phyloP scores from a whole-genome alignment of 345 rosid genomes.

The Populus euphratica region DNA sequence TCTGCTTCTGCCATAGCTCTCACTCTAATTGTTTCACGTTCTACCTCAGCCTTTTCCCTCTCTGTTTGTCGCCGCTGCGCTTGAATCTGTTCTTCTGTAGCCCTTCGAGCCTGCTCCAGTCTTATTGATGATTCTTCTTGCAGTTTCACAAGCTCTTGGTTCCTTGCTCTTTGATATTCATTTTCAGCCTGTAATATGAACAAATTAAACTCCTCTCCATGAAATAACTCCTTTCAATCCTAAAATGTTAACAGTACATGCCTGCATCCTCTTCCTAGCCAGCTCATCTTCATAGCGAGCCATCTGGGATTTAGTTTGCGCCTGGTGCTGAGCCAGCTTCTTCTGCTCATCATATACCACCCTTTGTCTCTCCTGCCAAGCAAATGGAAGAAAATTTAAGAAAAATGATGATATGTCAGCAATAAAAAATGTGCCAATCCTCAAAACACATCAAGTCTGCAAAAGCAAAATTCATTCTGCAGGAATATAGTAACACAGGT shows the following conservation, averaged over 20 bases:
- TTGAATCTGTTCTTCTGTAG: slow-evolving; percentile 96
- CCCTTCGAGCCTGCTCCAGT: slow-evolving; percentile 85
- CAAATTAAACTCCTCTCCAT: slow-evolving; percentile 16
- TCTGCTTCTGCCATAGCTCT: slow-evolving; percentile 98
- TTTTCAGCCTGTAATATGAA: slow-evolving; percentile 68
- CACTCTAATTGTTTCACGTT: slow-evolving; percentile 91
- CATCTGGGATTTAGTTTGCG: slow-evolving; percentile 91
- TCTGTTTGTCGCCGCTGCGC: slow-evolving; percentile 86
- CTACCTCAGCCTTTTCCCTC: slow-evolving; percentile 98
- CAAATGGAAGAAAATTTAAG: neutral
- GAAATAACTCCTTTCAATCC: slow-evolving; percentile 9
- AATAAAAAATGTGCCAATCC: neutral
- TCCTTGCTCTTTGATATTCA: slow-evolving; percentile 82
- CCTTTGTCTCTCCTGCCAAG: slow-evolving; percentile 77
- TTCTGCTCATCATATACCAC: slow-evolving; percentile 88
- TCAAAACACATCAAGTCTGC: neutral
- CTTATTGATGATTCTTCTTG: slow-evolving; percentile 90
- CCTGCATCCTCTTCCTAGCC: slow-evolving; percentile 99
- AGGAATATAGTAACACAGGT: neutral
- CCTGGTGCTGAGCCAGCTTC: slow-evolving; percentile 82
- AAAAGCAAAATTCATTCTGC: neutral
- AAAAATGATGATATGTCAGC: neutral
- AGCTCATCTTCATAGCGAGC: slow-evolving; percentile 90
- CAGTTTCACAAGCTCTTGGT: slow-evolving; percentile 87
- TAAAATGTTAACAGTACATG: slow-evolving; percentile 26